A percentile compares a stretch with the other conserved stretches of the same genome.
Evolutionary conservation across 805 yeast species (phyloP).

Genomic region (Grigorovia transvaalensis): DNA sequence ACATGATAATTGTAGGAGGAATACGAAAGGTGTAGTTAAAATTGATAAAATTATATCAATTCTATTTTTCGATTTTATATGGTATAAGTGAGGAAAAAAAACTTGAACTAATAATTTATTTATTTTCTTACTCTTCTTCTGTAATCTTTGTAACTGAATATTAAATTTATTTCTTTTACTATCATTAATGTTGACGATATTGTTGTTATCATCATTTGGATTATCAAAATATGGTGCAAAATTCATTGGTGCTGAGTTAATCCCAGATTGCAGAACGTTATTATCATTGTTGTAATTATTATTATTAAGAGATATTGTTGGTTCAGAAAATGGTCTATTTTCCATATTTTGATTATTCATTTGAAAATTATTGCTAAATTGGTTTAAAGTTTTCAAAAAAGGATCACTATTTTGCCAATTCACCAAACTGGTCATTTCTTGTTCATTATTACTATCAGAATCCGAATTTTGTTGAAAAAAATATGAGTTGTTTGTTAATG

Average conservation of each 20-base stretch:
- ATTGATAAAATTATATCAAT: conserved; percentile 24
- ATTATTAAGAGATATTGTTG: not conserved
- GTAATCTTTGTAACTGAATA: not conserved
- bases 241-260: conserved; percentile 16
- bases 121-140: conserved; percentile 2
- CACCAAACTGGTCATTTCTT: not conserved
- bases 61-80: conserved; percentile 18
- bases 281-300: not conserved
- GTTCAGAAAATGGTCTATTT: conserved; percentile 2
- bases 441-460: not conserved
- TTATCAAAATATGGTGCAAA: conserved; percentile 20
- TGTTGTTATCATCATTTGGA: conserved; percentile 3
- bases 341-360: not conserved
- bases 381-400: not conserved
- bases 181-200: not conserved
- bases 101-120: conserved; percentile 6
- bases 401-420: not conserved
- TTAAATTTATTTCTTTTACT: not conserved
- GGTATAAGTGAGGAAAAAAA: conserved; percentile 27
- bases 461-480: not conserved
- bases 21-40: conserved; percentile 28
- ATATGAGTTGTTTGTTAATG: not conserved
- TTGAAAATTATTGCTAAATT: not conserved
- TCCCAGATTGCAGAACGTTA: not conserved
- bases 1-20: conserved; percentile 28